Percentiles rank a stretch among this genome's conserved stretches.
Evolutionary conservation across 495 filamentous ascomycete genomes (phyloP).

Genomic region (Trichoderma gamsii): DNA sequence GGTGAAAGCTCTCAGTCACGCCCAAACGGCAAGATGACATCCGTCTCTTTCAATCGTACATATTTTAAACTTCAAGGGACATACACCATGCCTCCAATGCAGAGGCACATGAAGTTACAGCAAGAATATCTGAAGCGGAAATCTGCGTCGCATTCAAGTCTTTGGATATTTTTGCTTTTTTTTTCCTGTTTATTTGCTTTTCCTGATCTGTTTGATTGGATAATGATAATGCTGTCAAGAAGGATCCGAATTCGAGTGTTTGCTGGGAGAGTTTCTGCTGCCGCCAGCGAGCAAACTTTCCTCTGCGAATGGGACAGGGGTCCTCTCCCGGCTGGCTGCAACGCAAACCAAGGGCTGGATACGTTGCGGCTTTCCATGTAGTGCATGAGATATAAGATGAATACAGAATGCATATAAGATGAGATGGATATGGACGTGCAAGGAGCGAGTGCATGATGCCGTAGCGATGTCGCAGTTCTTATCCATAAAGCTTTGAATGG

Average conservation of each 20-base stretch:
- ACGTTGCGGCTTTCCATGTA: not conserved
- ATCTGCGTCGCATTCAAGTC: not conserved
- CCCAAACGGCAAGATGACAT: not conserved
- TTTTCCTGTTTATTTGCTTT: not conserved
- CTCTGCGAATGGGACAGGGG: not conserved
- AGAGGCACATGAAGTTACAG: not conserved
- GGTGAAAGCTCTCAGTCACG: not conserved
- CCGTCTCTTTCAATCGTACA: not conserved
- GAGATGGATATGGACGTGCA: not conserved
- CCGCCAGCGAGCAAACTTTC: slow-evolving; percentile 10
- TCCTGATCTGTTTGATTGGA: not conserved
- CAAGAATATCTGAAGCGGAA: not conserved
- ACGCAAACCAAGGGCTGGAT: slow-evolving; percentile 17
- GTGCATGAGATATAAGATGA: not conserved
- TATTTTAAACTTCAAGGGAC: slow-evolving; percentile 8
- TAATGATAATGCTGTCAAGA: slow-evolving; percentile 8
- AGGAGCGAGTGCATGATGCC: not conserved
- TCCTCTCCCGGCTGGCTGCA: slow-evolving; percentile 5
- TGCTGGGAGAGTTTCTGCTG: not conserved
- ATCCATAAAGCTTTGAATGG: not conserved
- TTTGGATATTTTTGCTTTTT: not conserved
- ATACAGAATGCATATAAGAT: not conserved
- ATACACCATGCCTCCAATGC: not conserved
- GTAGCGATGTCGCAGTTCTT: not conserved
- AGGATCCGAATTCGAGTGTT: not conserved